A percentile compares a stretch with the other conserved stretches of the same genome.
phyloP scores from a whole-genome alignment of 2,329 filamentous ascomycete genomes.

The Xylaria sp. region DNA sequence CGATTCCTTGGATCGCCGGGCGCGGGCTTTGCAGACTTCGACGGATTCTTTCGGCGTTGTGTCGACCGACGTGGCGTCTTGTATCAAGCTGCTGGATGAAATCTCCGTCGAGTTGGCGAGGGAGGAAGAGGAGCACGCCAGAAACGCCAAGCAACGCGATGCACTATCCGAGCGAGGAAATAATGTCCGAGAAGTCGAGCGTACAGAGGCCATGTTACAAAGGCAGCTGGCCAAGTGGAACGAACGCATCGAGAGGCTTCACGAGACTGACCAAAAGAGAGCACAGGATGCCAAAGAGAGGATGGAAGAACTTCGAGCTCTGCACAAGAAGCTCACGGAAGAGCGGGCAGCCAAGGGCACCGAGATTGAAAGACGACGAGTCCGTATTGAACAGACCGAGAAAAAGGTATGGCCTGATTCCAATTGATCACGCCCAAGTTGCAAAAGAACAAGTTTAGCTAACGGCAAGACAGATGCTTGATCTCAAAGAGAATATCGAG shows the following conservation, averaged over 20 bases:
- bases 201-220: constrained; percentile 83
- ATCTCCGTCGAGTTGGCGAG: constrained; percentile 84
- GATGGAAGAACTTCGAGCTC: constrained; percentile 87
- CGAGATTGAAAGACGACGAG: constrained; percentile 89
- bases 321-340: constrained; percentile 83
- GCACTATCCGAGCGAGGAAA: constrained; percentile 88
- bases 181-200: constrained; percentile 90
- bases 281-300: constrained; percentile 82
- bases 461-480: constrained; percentile 77
- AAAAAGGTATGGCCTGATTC: constrained; percentile 78
- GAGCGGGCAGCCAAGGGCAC: constrained; percentile 87
- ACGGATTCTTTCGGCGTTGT: constrained; percentile 89
- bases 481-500: constrained; percentile 97
- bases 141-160: constrained; percentile 84
- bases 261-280: constrained; percentile 82
- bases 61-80: constrained; percentile 83
- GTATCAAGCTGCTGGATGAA: constrained; percentile 89
- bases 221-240: constrained; percentile 87
- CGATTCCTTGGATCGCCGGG: constrained; percentile 84
- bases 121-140: constrained; percentile 88
- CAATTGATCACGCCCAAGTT: constrained; percentile 1
- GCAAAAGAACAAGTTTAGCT: constrained; percentile 35
- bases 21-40: constrained; percentile 91
- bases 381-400: constrained; percentile 97
- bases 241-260: constrained; percentile 84